These are phyloP conservation scores for Arthrobotrys musiformis DNA, from an alignment of 2,329 filamentous ascomycete species.

Conservation along the genomic window DNA sequence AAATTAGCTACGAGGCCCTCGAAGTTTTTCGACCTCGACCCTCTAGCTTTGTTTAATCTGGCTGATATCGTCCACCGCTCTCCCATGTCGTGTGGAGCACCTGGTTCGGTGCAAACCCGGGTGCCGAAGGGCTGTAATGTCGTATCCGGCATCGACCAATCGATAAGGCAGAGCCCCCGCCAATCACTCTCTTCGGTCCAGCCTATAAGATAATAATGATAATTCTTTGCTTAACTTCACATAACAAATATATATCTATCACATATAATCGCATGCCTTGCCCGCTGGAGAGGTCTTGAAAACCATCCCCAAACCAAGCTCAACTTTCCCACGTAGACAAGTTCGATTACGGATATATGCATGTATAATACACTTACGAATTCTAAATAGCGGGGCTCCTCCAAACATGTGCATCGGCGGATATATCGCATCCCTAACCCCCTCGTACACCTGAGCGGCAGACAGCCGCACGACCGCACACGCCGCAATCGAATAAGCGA, in stretches of 20 bases:
- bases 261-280: too few relatives aligned
- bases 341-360: too few relatives aligned
- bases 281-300: too few relatives aligned
- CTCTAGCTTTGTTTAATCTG: background rate
- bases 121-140: slow-evolving; percentile 31
- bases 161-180: slow-evolving; percentile 29
- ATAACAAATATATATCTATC: background rate
- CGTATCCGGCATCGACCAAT: slow-evolving; percentile 35
- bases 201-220: background rate
- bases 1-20: slow-evolving; percentile 19
- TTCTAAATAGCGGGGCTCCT: background rate
- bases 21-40: slow-evolving; percentile 1
- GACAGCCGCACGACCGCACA: background rate
- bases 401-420: slow-evolving; percentile 15
- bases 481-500: background rate
- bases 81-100: slow-evolving; percentile 3
- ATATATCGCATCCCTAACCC: background rate
- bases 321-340: too few relatives aligned
- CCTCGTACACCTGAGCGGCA: background rate
- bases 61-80: slow-evolving; percentile 12
- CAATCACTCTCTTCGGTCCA: slow-evolving; percentile 17
- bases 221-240: background rate
- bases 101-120: background rate
- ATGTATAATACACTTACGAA: slow-evolving; percentile 14
- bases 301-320: too few relatives aligned